Evolutionary conservation across 305 asterid genomes (phyloP), one percentile per base, ranked within the genome.

Genomic region (Plantago coronopus): DNA sequence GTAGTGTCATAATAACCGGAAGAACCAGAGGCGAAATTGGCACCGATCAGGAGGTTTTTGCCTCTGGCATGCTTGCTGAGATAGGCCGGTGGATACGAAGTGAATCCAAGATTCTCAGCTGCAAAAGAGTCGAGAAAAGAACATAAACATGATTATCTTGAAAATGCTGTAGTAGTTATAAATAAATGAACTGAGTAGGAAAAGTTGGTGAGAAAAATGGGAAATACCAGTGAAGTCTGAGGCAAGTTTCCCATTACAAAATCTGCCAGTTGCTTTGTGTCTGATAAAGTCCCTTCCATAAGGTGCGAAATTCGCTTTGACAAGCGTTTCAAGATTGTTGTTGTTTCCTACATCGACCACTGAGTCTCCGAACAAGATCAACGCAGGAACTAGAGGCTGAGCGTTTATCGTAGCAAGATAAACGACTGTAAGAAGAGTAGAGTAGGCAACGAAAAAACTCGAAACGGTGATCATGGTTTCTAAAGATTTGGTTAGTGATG

Each of bases 171-270:
- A n/a, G n/a, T n/a, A n/a, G n/a, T n/a, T n/a, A n/a, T n/a, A 38
- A 0, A 1, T 38, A 0, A 38, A 38, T 25, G 20, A 53, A 25
- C 19, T 25, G 42, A 53, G 14, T 53, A 31, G 60, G 45, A 55
- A 12, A 27, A 53, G 69, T 70, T 16, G 71, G 66, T 48, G 29
- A 19, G 65, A 58, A 57, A 23, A 37, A 31, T 43, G 37, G 44
- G 18, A 27, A 29, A 11, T 79, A 87, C 97, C 95, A 2, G 95
- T 87, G 67, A 83, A 89, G 71, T 89, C 97, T 6, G 87, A 76
- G 48, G 97, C 95, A 76, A 89, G 95, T 71, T 84, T 89, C 54
- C 97, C 97, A 65, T 89, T 89, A 49, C 95, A 87, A 55, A 89
- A 89, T 76, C 97, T 81, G 16, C 97, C 97, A 7, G 95, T 87